Percentiles rank a stretch among this genome's conserved stretches.
phyloP scores from a whole-genome alignment of 2,329 filamentous ascomycete genomes.

The Alternaria triticimaculans region DNA sequence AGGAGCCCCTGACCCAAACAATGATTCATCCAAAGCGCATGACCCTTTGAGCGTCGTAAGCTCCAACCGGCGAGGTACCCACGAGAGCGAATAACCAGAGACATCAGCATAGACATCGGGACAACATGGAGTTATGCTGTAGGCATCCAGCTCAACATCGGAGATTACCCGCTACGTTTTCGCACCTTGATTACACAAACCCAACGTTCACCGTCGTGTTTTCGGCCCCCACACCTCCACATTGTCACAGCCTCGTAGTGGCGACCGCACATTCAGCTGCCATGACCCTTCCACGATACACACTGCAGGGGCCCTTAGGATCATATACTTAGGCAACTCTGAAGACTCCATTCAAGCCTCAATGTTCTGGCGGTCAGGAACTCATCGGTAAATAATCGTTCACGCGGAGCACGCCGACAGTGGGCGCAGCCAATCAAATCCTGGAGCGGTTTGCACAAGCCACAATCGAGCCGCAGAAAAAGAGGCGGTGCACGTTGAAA shows the following conservation, averaged over 20 bases:
- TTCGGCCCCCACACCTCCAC: conserved; percentile 16
- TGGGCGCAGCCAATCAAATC: conserved; percentile 19
- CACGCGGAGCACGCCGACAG: conserved; percentile 10
- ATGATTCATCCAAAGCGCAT: conserved; percentile 7
- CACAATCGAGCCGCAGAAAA: conserved; percentile 15
- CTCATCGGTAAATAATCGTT: conserved; percentile 14
- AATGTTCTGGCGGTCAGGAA: conserved; percentile 13
- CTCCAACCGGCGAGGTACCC: conserved; percentile 2
- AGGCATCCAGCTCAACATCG: conserved; percentile 11
- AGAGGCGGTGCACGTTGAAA: conserved; percentile 10
- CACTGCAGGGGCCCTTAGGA: conserved; percentile 14
- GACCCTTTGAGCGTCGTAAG: conserved; percentile 9
- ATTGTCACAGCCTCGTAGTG: conserved; percentile 24
- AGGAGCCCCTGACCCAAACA: background rate
- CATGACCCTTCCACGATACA: conserved; percentile 13
- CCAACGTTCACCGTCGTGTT: conserved; percentile 7
- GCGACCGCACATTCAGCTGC: conserved; percentile 21
- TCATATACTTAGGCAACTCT: background rate
- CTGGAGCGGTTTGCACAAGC: conserved; percentile 11
- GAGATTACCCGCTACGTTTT: conserved; percentile 10
- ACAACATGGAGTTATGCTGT: background rate
- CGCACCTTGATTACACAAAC: background rate
- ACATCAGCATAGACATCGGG: background rate
- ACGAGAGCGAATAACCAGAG: background rate
- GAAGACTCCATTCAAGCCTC: conserved; percentile 10